Conservation (phyloP, 768 basidiomycete species). For the Termitomyces heimii region DNA sequence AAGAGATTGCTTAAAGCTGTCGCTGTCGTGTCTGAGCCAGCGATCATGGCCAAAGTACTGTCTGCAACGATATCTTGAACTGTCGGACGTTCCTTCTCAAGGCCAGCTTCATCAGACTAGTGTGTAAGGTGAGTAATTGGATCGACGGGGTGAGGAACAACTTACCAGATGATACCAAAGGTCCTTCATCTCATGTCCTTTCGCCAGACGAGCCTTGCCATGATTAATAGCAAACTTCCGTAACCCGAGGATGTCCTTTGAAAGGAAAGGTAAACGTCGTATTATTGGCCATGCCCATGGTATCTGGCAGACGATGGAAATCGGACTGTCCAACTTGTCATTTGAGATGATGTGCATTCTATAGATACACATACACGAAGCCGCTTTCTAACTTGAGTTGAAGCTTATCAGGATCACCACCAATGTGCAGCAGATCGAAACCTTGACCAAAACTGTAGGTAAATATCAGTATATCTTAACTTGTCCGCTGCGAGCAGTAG, state of each 20-base stretch:
- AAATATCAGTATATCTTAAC: background rate
- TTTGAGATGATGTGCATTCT: background rate
- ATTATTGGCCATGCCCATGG: constrained; percentile 18
- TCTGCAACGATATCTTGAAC: constrained; percentile 22
- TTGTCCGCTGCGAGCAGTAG: background rate
- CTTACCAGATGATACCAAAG: constrained; percentile 40
- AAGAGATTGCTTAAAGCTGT: constrained; percentile 31
- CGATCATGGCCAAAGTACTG: constrained; percentile 28
- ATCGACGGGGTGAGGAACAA: background rate
- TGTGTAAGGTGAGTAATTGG: background rate
- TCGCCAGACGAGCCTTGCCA: constrained; percentile 14
- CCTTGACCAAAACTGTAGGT: constrained; percentile 25
- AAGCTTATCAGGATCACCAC: constrained; percentile 23
- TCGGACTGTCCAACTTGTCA: constrained; percentile 1
- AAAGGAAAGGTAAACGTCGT: constrained; percentile 23
- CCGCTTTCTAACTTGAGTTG: constrained; percentile 15
- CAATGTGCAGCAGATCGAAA: constrained; percentile 29
- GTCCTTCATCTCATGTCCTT: constrained; percentile 19
- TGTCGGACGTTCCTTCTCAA: constrained; percentile 16
- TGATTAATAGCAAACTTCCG: constrained; percentile 19
- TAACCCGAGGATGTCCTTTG: constrained; percentile 14
- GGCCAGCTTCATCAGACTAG: constrained; percentile 19
- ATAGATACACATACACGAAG: constrained; percentile 10
- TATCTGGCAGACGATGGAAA: constrained; percentile 16
- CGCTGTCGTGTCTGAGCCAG: constrained; percentile 45